Evolutionary conservation across 805 yeast species (phyloP), one percentile per base, ranked within the genome.

Genomic region (Starmerella khaoyaiensis): DNA sequence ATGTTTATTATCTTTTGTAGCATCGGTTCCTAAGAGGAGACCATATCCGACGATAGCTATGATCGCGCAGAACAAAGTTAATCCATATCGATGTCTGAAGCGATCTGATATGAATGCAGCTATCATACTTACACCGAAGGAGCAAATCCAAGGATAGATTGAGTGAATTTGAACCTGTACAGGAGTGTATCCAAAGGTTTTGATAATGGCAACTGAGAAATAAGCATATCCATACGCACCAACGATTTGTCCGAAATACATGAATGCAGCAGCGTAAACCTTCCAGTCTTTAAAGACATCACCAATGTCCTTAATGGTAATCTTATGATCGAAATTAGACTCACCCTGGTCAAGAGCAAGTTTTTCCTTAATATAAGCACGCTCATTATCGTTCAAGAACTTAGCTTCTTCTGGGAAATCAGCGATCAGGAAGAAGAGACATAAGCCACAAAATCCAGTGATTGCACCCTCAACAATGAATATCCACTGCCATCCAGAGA

Each of bases 61-160:
- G 10, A 39, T 7, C 4, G 34, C 39, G 9, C 38, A 33, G 5
- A 39, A 9, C 3, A 39, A 15, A 15, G 69, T 45, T 30, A 52
- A 31, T 10, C 54, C 47, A 33, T 42, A 61, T 8, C 68, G 46
- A 39, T 59, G 60, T 42, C 68, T 62, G 17, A 60, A 36, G 32
- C 52, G 57, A 54, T 82, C 94, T 0, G 90, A 76, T 39, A 65
- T 44, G 41, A 64, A 60, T 0, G 93, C 87, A n/a, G 68, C 45
- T 4, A 71, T 49, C 59, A 76, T 74, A 30, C 76, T 69, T 23
- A 69, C 61, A 5, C 77, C 83, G 52, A 82, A 78, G 0, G 93
- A 80, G 21, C 68, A 61, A 28, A 80, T 64, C 86, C 93, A 83
- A 16, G 94, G 93, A 47, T 82, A 84, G 33, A 83, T 80, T 0